Base-by-base conservation (phyloP, 345 rosid species). In the Arabidopsis arenosa region DNA sequence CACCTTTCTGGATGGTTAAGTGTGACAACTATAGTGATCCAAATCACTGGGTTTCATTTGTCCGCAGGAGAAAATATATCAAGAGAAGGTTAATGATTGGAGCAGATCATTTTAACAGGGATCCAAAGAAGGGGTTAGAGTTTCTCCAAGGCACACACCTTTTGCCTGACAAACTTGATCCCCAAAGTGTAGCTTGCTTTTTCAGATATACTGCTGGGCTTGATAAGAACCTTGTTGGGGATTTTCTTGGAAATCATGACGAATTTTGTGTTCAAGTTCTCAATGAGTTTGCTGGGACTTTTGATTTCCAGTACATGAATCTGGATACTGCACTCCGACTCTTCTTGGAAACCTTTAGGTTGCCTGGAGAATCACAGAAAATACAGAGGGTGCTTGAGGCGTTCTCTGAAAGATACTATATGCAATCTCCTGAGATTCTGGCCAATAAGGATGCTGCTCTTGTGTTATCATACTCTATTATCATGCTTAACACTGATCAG, bases 61-160 rank as follows among this genome's bases (percentile, higher is more conserved):
- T 88, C 70, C 91, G 96, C 4, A 82, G 91, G 79, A 90, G 91
- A 79, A 95, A 93, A 83, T 90, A 89, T 77, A 92, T 93, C 63
- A 95, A 95, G 85, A 92, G 98, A 83, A 88, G 97, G 80, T 84
- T 95, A 76, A 95, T 92, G 98, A 90, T 95, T 77, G 99, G 99
- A 72, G 99, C 98, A 72, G 98, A 95, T 87, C 99, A 95, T 81
- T 95, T 95, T 70, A 95, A 95, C 80, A 94, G 99, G 78, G 98
- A 95, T 68, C 98, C 99, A 3, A 92, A 95, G 89, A 95, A 95
- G 79, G 99, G 99, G 74, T 77, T 95, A 73, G 98, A 95, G 80
- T 93, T 89, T 83, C 99, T 95, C 41, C 99, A 95, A 84, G 99
- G 96, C 80, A 90, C 96, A 30, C 97, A 95, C 86, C 96, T 95